Base-by-base conservation (phyloP, 2,329 filamentous ascomycete genomes). In the Plenodomus tracheiphilus region DNA sequence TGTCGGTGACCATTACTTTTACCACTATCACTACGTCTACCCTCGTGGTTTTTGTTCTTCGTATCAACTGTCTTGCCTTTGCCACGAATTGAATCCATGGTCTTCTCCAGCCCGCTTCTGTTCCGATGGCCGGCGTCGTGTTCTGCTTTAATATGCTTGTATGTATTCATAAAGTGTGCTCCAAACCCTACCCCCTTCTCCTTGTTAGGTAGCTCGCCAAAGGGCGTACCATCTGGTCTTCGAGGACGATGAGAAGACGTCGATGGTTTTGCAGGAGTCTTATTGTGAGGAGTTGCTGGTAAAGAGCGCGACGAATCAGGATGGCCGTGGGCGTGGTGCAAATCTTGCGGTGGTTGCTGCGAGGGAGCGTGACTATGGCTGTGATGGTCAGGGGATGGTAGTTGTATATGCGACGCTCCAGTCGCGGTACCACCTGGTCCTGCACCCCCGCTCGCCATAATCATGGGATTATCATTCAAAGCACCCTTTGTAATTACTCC, bases 91-190 rank as follows among this genome's bases (percentile, higher is more conserved):
- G 20, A 52, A 28, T 56, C 49, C 2, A 59, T 15, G 4, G 32
- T 43, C 20, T 59, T 58, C 43, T 65, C 58, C 8, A 56, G 32
- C 15, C 46, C 37, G 0, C 58, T 53, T 20, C 46, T 62, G 2
- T 22, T 34, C 2, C 62, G 48, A 25, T 48, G 36, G 15, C 60
- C 54, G 10, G 48, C 45, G 3, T 62, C 56, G 20, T 60, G 58
- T 34, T 61, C 58, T 2, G 56, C 57, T 21, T 59, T 57, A 19
- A 64, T 56, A 28, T 68, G 62, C 16, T 48, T 48, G n/a, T 61
- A 59, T 2, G 58, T 61, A 2, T 58, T 56, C 44, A 50, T 51
- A 1, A 58, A 32, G 28, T 67, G 60, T 9, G 54, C 43, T 2
- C 48, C 47, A 4, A 66, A 34, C 1, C 63, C 61, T 10, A 45